Conservation (phyloP, 2,329 filamentous ascomycete species). For the Curvularia sp. region DNA sequence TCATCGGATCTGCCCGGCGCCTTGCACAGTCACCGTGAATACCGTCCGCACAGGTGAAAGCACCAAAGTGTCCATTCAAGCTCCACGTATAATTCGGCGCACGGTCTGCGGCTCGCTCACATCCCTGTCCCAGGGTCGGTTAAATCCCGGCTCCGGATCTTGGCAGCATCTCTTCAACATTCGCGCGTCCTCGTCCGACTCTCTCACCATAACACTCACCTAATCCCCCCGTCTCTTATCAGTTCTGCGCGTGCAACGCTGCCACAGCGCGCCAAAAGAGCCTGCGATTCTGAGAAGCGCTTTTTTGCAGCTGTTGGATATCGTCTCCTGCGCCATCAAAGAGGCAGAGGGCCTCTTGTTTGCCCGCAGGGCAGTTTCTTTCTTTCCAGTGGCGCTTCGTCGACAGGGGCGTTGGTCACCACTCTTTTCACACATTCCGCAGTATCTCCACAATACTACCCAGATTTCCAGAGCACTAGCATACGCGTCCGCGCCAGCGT, state of each 20-base stretch:
- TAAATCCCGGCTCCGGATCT: slow-evolving; percentile 28
- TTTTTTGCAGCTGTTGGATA: slow-evolving; percentile 9
- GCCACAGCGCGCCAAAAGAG: slow-evolving; percentile 9
- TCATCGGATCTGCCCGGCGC: slow-evolving; percentile 3
- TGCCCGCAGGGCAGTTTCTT: slow-evolving; percentile 17
- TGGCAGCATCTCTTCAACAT: slow-evolving; percentile 22
- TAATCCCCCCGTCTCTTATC: slow-evolving; percentile 14
- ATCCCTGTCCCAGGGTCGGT: slow-evolving; percentile 17
- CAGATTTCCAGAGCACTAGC: slow-evolving; percentile 22
- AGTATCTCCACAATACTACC: slow-evolving; percentile 31
- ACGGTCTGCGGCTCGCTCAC: slow-evolving; percentile 19
- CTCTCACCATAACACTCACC: slow-evolving; percentile 4
- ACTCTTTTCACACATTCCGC: slow-evolving; percentile 18
- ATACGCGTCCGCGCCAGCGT: slow-evolving; percentile 25
- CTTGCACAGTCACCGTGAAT: neutral
- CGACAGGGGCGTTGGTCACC: slow-evolving; percentile 21
- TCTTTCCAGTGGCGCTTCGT: slow-evolving; percentile 23
- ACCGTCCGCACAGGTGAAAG: neutral
- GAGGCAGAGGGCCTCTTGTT: slow-evolving; percentile 3
- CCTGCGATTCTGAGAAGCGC: slow-evolving; percentile 7
- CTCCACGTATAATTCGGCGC: slow-evolving; percentile 34
- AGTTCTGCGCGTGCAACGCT: slow-evolving; percentile 16
- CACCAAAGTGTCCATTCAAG: slow-evolving; percentile 4
- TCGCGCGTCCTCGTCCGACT: slow-evolving; percentile 12
- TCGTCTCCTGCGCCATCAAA: slow-evolving; percentile 4